Percentiles rank a stretch among this genome's conserved stretches.
Conservation (phyloP, 192 early-diverging fungal species). For the Powellomyces hirtus region DNA sequence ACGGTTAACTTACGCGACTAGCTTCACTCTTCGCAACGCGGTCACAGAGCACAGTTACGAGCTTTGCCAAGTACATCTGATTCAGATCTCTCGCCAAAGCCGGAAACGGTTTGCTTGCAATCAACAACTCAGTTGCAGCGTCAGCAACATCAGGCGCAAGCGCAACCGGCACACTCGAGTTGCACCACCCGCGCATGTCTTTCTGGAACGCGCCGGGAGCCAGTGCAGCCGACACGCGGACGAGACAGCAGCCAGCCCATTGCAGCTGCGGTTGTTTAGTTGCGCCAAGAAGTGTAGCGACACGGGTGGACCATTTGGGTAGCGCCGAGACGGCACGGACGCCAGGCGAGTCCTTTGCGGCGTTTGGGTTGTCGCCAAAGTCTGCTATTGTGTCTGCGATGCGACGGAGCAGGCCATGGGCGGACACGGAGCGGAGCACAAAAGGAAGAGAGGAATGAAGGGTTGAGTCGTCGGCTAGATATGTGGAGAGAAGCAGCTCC, state of each 20-base stretch:
- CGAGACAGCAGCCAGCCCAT: constrained; percentile 7
- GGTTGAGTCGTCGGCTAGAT: neutral
- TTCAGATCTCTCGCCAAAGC: constrained; percentile 11
- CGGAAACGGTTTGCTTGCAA: constrained; percentile 4
- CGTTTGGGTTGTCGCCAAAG: neutral
- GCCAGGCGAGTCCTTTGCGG: neutral
- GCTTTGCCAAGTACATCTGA: constrained; percentile 19
- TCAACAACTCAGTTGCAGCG: neutral
- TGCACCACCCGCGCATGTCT: constrained; percentile 14
- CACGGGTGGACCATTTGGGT: constrained; percentile 14
- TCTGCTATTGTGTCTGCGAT: neutral
- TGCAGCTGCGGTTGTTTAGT: neutral
- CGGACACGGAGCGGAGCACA: neutral
- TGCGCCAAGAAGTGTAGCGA: neutral
- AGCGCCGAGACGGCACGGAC: constrained; percentile 5
- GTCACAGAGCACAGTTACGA: neutral
- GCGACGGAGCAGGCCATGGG: neutral
- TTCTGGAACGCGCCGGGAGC: constrained; percentile 13
- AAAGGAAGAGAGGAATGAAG: neutral
- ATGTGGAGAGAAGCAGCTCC: constrained; percentile 1
- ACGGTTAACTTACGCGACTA: no score
- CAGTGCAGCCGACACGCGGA: constrained; percentile 4
- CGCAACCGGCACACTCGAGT: neutral
- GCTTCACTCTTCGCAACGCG: no score
- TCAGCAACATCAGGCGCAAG: neutral